A percentile compares a stretch with the other conserved stretches of the same genome.
These are phyloP conservation scores for Penicillium egyptiacum DNA, from an alignment of 495 filamentous ascomycete species.

Conservation along the genomic window DNA sequence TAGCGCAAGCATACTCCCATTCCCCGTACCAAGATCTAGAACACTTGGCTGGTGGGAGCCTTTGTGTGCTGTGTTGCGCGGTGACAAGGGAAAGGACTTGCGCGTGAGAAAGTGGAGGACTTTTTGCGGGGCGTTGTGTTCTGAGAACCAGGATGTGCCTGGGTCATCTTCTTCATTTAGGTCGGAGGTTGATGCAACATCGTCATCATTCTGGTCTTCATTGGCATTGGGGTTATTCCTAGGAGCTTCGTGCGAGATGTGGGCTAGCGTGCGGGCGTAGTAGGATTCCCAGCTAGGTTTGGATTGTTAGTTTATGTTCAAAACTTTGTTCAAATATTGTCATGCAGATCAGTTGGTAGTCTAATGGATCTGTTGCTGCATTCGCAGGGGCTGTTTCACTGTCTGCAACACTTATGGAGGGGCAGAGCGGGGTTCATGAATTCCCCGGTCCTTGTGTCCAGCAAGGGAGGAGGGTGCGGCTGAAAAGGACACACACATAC, in stretches of 20 bases:
- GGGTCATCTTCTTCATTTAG: slow-evolving; percentile 47
- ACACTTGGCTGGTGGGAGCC: slow-evolving; percentile 44
- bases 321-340: neutral
- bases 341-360: neutral
- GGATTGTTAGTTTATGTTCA: neutral
- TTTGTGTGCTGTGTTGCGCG: slow-evolving; percentile 24
- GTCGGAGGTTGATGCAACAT: slow-evolving; percentile 13
- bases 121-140: slow-evolving; percentile 52
- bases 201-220: slow-evolving; percentile 7
- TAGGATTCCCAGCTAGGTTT: slow-evolving; percentile 46
- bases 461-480: neutral
- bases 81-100: slow-evolving; percentile 38
- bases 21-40: slow-evolving; percentile 84
- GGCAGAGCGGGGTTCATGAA: slow-evolving; percentile 21
- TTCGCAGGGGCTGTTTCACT: neutral
- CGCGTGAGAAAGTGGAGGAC: slow-evolving; percentile 46
- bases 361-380: neutral
- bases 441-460: neutral
- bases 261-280: slow-evolving; percentile 45
- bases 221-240: neutral
- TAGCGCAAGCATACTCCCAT: slow-evolving; percentile 82
- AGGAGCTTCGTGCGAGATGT: slow-evolving; percentile 31
- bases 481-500: slow-evolving; percentile 36
- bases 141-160: slow-evolving; percentile 55
- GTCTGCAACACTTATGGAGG: slow-evolving; percentile 15